These are phyloP conservation scores for Trametes maxima DNA, from an alignment of 768 basidiomycete species.

Conservation along the genomic window DNA sequence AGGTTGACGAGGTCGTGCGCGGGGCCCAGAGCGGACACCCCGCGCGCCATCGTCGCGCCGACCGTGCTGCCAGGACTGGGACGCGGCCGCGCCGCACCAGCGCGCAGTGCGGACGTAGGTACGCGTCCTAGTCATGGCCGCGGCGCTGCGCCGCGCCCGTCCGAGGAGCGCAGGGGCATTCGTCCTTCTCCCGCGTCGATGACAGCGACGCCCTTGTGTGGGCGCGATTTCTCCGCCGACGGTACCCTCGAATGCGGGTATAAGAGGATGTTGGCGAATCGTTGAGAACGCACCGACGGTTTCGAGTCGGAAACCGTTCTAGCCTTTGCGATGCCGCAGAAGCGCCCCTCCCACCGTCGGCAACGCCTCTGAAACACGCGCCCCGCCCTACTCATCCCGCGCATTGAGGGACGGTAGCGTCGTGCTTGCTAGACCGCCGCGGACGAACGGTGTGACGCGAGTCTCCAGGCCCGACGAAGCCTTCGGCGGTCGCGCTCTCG, in stretches of 20 bases:
- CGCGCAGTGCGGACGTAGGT: background rate
- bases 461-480: background rate
- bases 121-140: background rate
- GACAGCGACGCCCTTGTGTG: slow-evolving; percentile 6
- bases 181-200: slow-evolving; percentile 17
- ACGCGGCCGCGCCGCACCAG: background rate
- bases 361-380: slow-evolving; percentile 13
- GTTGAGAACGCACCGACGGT: slow-evolving; percentile 9
- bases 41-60: slow-evolving; percentile 6
- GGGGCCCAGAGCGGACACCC: slow-evolving; percentile 1
- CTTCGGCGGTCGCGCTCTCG: background rate
- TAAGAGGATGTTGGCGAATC: slow-evolving; percentile 7
- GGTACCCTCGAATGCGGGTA: slow-evolving; percentile 15
- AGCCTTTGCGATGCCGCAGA: slow-evolving; percentile 10
- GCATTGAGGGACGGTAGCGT: background rate
- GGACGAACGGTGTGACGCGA: background rate
- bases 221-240: slow-evolving; percentile 13
- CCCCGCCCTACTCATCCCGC: background rate
- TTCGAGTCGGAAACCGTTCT: slow-evolving; percentile 10
- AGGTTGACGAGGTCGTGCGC: slow-evolving; percentile 2
- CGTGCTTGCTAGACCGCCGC: too few relatives aligned
- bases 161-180: background rate
- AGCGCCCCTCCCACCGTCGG: slow-evolving; percentile 12
- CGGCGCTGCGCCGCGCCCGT: slow-evolving; percentile 5
- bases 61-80: background rate